These are phyloP conservation scores for Takashimella tepidaria DNA, from an alignment of 1,284 basidiomycete species.

Conservation along the genomic window DNA sequence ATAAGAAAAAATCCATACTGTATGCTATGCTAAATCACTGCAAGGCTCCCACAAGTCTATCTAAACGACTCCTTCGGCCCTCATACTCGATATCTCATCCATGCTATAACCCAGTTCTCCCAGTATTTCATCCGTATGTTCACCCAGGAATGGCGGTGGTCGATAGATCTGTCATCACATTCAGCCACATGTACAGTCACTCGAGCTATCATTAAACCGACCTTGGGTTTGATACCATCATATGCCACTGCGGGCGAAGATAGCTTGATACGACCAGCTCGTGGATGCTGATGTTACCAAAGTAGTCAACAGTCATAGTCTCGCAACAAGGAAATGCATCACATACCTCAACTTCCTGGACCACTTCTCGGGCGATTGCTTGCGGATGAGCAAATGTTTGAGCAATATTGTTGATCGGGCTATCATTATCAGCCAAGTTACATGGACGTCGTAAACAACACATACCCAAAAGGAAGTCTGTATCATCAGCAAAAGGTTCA, in stretches of 20 bases:
- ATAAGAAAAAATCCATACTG: background rate
- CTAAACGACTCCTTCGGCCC: conserved; percentile 50
- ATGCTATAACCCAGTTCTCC: conserved; percentile 63
- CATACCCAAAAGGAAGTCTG: conserved; percentile 71
- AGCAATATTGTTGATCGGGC: conserved; percentile 85
- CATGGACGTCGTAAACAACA: conserved; percentile 3
- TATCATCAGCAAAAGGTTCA: conserved; percentile 6
- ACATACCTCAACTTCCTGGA: conserved; percentile 59
- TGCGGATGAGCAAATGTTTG: conserved; percentile 92
- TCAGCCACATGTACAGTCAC: background rate
- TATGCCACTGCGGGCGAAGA: conserved; percentile 82
- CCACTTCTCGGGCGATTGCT: conserved; percentile 60
- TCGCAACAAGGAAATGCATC: no score
- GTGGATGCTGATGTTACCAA: conserved; percentile 56
- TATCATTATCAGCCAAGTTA: conserved; percentile 6
- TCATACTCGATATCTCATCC: conserved; percentile 58
- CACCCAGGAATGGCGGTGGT: conserved; percentile 76
- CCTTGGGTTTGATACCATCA: conserved; percentile 62
- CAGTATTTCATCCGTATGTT: conserved; percentile 77
- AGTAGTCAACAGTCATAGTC: no score
- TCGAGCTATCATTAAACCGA: conserved; percentile 8
- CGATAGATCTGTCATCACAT: conserved; percentile 58
- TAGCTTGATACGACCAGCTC: conserved; percentile 77
- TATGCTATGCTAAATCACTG: no score
- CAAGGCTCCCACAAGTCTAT: no score